Conservation (phyloP, 257 asterid genomes). For the Pogostemon cablin region DNA sequence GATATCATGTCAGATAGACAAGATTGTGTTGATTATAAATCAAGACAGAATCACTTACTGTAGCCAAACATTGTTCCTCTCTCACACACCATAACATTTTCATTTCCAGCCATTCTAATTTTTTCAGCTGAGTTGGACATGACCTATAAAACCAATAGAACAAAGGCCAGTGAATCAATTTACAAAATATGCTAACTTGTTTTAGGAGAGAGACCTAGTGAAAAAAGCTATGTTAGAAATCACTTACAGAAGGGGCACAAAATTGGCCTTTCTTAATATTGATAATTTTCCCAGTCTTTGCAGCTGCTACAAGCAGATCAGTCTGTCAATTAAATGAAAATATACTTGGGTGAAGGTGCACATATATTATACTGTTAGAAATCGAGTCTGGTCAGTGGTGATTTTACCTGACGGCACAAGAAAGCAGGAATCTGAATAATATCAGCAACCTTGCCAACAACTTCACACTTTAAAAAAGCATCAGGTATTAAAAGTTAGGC, state of each 20-base stretch:
- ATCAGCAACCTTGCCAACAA: constrained; percentile 94
- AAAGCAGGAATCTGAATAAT: constrained; percentile 99
- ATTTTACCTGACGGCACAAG: constrained; percentile 88
- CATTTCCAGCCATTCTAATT: constrained; percentile 91
- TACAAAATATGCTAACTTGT: not conserved
- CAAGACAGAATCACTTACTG: constrained; percentile 47
- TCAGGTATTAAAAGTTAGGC: not conserved
- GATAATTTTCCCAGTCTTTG: constrained; percentile 82
- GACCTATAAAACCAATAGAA: constrained; percentile 52
- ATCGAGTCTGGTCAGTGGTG: not conserved
- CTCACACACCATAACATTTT: constrained; percentile 97
- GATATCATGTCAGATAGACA: not conserved
- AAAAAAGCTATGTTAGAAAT: not conserved
- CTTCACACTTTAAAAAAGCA: constrained; percentile 69
- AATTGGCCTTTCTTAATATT: constrained; percentile 96
- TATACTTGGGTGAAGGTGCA: not conserved
- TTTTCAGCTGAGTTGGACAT: constrained; percentile 94
- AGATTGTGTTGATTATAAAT: not conserved
- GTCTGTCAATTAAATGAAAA: constrained; percentile 47
- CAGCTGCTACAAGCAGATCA: constrained; percentile 94
- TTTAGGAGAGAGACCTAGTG: not conserved
- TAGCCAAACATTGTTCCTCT: constrained; percentile 99
- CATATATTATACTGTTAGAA: not conserved
- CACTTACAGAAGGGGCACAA: constrained; percentile 80
- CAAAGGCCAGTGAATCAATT: not conserved